Conservation (phyloP, 129 eudicot genomes). For the Centrapalus pauciflorus region DNA sequence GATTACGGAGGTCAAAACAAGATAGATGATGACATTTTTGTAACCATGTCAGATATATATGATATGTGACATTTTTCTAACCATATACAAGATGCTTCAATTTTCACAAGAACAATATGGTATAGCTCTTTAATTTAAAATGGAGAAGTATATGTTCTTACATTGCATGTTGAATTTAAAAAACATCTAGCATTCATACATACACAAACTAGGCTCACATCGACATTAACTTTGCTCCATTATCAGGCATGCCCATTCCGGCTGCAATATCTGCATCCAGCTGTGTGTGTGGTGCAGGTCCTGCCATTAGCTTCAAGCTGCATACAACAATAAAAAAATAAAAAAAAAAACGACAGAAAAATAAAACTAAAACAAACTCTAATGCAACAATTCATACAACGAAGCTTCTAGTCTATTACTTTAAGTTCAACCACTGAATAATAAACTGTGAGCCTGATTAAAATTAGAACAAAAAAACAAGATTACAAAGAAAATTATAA, state of each 20-base stretch:
- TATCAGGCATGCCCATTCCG: slow-evolving; percentile 96
- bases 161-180: slow-evolving; percentile 7
- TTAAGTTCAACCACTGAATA: too few species aligned
- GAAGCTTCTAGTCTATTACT: background rate
- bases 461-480: too few species aligned
- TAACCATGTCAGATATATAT: too few species aligned
- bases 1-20: too few species aligned
- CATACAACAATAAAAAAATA: background rate
- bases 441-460: too few species aligned
- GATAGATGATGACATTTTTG: background rate
- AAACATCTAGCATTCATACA: slow-evolving; percentile 10
- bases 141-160: background rate
- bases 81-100: too few species aligned
- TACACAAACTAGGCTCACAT: slow-evolving; percentile 29
- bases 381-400: background rate
- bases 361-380: background rate
- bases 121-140: background rate
- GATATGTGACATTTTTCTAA: too few species aligned
- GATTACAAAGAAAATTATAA: too few species aligned
- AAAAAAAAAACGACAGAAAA: background rate
- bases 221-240: slow-evolving; percentile 81
- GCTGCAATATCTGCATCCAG: slow-evolving; percentile 82
- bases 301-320: slow-evolving; percentile 72
- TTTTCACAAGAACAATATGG: background rate
- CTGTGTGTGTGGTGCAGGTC: slow-evolving; percentile 83